phyloP scores from a whole-genome alignment of 2,329 filamentous ascomycete species.

The Exophiala mesophila region DNA sequence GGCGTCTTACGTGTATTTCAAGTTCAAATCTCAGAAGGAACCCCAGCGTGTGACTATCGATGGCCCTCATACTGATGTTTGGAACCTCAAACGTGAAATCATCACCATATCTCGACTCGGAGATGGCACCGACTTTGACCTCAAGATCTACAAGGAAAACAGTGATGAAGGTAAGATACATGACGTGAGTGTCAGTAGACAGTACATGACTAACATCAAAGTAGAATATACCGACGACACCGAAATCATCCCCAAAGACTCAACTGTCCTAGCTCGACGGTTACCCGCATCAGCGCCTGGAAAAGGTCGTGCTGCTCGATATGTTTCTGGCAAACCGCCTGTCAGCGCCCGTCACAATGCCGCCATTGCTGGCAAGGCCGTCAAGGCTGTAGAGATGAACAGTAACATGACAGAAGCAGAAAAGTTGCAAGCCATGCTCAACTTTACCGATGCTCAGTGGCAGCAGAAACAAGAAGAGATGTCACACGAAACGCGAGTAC shows the following conservation, averaged over 20 bases:
- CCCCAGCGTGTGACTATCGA: conserved; percentile 93
- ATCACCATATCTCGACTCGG: conserved; percentile 90
- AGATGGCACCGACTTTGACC: conserved; percentile 93
- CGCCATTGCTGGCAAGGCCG: conserved; percentile 35
- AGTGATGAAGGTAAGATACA: conserved; percentile 74
- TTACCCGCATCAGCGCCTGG: conserved; percentile 79
- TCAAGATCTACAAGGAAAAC: conserved; percentile 90
- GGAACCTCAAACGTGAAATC: conserved; percentile 98
- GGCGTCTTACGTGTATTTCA: conserved; percentile 98
- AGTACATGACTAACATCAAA: too few relatives aligned
- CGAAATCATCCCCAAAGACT: conserved; percentile 91
- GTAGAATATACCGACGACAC: conserved; percentile 96
- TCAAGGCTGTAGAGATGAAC: conserved; percentile 54
- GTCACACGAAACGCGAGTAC: conserved; percentile 55
- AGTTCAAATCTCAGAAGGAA: conserved; percentile 98
- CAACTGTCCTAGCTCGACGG: conserved; percentile 83
- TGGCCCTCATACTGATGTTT: conserved; percentile 94
- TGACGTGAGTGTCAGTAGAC: too few relatives aligned
- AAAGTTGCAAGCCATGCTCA: conserved; percentile 86
- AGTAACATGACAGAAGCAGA: conserved; percentile 88
- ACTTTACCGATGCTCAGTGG: conserved; percentile 86
- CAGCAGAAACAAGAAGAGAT: conserved; percentile 88
- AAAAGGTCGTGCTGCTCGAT: conserved; percentile 84
- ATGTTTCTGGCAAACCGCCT: conserved; percentile 95
- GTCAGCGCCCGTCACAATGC: conserved; percentile 66